Evolutionary conservation across 2,329 filamentous ascomycete genomes (phyloP).

Genomic region (Pyrenochaeta sp.): DNA sequence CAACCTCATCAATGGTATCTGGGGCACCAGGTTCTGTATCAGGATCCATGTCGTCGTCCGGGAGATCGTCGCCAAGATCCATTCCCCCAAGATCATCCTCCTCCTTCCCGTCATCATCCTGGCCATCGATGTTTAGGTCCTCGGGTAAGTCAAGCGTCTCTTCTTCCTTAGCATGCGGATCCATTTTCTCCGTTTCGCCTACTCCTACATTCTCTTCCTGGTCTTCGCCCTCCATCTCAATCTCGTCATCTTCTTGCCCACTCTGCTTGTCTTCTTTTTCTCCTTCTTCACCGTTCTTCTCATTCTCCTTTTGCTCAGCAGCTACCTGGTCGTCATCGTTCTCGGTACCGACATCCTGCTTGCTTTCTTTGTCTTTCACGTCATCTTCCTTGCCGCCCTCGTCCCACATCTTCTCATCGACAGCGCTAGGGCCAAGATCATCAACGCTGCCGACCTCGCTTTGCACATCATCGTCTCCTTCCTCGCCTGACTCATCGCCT

Average conservation of each 20-base stretch:
- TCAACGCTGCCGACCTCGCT: slow-evolving; percentile 92
- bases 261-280: slow-evolving; percentile 70
- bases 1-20: slow-evolving; percentile 43
- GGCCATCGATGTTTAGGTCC: slow-evolving; percentile 82
- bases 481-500: slow-evolving; percentile 61
- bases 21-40: slow-evolving; percentile 41
- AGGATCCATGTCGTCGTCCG: slow-evolving; percentile 43
- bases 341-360: slow-evolving; percentile 62
- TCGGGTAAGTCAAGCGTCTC: slow-evolving; percentile 85
- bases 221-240: slow-evolving; percentile 66
- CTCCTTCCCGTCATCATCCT: slow-evolving; percentile 66
- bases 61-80: slow-evolving; percentile 47
- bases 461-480: slow-evolving; percentile 72
- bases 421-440: slow-evolving; percentile 85
- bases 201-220: slow-evolving; percentile 69
- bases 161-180: slow-evolving; percentile 82
- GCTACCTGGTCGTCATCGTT: slow-evolving; percentile 58
- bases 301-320: slow-evolving; percentile 58
- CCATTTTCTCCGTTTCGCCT: slow-evolving; percentile 71
- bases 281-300: slow-evolving; percentile 66
- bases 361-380: slow-evolving; percentile 81
- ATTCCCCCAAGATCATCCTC: slow-evolving; percentile 48
- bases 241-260: slow-evolving; percentile 64
- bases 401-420: slow-evolving; percentile 99
- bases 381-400: slow-evolving; percentile 80